Conservation (phyloP, 805 yeast genomes). For the Pichia manshurica region DNA sequence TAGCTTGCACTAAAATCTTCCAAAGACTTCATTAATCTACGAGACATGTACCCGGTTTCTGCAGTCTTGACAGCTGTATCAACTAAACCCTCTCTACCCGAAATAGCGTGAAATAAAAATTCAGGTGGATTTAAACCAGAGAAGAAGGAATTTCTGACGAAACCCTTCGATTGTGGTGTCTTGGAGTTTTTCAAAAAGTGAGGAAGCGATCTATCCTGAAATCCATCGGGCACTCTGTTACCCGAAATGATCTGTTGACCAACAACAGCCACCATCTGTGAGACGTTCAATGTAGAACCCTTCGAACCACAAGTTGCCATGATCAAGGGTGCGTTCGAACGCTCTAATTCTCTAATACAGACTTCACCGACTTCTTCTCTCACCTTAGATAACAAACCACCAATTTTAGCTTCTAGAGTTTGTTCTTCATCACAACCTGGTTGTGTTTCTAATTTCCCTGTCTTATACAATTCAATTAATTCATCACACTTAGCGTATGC, state of each 20-base stretch:
- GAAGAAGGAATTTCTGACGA: conserved; percentile 91
- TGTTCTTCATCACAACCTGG: conserved; percentile 99
- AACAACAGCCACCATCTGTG: conserved; percentile 99
- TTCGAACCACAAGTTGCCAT: conserved; percentile 99
- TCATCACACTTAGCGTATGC: conserved; percentile 92
- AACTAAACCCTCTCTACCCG: conserved; percentile 98
- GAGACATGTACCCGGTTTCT: conserved; percentile 79
- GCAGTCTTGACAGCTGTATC: conserved; percentile 99
- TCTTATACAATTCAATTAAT: conserved; percentile 67
- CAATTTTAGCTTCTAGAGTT: conserved; percentile 94
- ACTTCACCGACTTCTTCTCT: conserved; percentile 99
- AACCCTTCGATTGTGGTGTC: conserved; percentile 97
- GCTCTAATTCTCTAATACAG: conserved; percentile 86
- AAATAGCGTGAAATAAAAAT: conserved; percentile 87
- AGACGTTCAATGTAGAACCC: conserved; percentile 95
- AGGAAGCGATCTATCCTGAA: conserved; percentile 96
- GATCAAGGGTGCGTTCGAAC: conserved; percentile 89
- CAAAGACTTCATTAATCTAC: conserved; percentile 94
- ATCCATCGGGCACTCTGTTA: conserved; percentile 99
- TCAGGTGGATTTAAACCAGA: conserved; percentile 96
- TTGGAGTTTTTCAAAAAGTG: conserved; percentile 94
- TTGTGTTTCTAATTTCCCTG: conserved; percentile 92
- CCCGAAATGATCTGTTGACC: conserved; percentile 99
- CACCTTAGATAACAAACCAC: conserved; percentile 92
- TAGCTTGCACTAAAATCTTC: conserved; percentile 93